These are phyloP conservation scores for Coniophora puteana DNA, from an alignment of 1,284 basidiomycete genomes.

Conservation along the genomic window DNA sequence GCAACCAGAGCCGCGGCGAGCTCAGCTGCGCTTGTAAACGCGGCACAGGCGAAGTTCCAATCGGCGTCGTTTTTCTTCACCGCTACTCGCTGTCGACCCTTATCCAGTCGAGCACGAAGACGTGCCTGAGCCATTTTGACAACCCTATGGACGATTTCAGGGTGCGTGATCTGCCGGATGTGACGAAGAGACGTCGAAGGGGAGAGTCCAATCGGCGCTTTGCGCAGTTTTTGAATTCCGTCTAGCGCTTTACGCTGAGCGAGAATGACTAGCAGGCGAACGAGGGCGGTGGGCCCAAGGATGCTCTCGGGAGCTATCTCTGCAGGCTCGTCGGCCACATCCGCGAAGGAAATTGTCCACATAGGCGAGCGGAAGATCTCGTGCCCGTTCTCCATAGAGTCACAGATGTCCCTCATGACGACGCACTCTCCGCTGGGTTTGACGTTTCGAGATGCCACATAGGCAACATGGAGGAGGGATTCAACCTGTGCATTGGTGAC, in stretches of 20 bases:
- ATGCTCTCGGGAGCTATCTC: constrained; percentile 19
- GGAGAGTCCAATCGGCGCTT: constrained; percentile 17
- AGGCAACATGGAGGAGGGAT: constrained; percentile 23
- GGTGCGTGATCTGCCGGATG: constrained; percentile 23
- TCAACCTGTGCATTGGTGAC: constrained; percentile 18
- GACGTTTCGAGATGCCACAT: constrained; percentile 15
- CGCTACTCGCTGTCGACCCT: constrained; percentile 15
- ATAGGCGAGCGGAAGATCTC: constrained; percentile 17
- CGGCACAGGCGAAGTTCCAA: constrained; percentile 15
- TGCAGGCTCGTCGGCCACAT: constrained; percentile 12
- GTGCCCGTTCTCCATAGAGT: constrained; percentile 11
- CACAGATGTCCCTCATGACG: constrained; percentile 10
- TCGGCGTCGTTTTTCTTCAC: too few species aligned
- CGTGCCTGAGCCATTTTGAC: constrained; percentile 20
- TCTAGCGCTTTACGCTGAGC: constrained; percentile 19
- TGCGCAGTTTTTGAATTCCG: constrained; percentile 14
- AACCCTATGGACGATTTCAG: constrained; percentile 18
- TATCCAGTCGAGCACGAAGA: constrained; percentile 13
- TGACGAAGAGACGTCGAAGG: constrained; percentile 15
- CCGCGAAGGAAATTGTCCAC: constrained; percentile 13
- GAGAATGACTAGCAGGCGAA: constrained; percentile 20
- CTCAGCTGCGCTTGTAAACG: constrained; percentile 25
- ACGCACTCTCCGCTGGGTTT: constrained; percentile 5
- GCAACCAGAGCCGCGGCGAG: constrained; percentile 24
- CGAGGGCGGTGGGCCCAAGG: constrained; percentile 19